phyloP scores from a whole-genome alignment of 768 basidiomycete genomes.

The Boletus barrowsii region DNA sequence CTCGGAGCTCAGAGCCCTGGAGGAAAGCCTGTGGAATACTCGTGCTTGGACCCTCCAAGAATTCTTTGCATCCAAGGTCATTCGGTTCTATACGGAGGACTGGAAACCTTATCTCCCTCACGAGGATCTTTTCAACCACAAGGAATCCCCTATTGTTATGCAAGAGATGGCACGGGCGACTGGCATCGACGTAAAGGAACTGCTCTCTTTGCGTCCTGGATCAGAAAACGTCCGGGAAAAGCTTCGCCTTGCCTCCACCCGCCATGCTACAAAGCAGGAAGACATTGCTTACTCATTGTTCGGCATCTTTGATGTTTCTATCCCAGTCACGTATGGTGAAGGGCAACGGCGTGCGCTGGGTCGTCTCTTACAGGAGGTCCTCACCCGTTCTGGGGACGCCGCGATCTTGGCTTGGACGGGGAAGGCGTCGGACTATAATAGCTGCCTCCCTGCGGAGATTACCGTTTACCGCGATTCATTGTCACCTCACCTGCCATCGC shows the following conservation, averaged over 20 bases:
- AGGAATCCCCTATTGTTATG: constrained; percentile 17
- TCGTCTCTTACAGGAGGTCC: constrained; percentile 18
- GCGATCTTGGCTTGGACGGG: constrained; percentile 20
- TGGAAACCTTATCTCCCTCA: constrained; percentile 23
- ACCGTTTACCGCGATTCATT: constrained; percentile 11
- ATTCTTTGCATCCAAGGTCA: constrained; percentile 21
- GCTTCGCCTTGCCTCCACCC: constrained; percentile 20
- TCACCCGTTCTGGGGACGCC: constrained; percentile 14
- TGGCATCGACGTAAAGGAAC: constrained; percentile 4
- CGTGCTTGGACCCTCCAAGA: constrained; percentile 27
- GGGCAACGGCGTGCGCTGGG: constrained; percentile 21
- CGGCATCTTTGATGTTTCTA: constrained; percentile 21
- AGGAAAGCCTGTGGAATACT: constrained; percentile 20
- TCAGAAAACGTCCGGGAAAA: constrained; percentile 13
- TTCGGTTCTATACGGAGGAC: constrained; percentile 22
- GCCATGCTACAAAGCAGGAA: constrained; percentile 22
- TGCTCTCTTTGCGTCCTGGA: constrained; percentile 15
- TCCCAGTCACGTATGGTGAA: constrained; percentile 24
- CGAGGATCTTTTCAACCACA: constrained; percentile 13
- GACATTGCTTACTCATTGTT: constrained; percentile 27
- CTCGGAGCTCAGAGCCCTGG: constrained; percentile 7
- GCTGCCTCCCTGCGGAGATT: constrained; percentile 22
- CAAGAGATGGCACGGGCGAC: constrained; percentile 18
- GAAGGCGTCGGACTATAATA: constrained; percentile 20
- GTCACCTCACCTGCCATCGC: constrained; percentile 2